Conservation (phyloP, 2,329 filamentous ascomycete species). For the Gremmenia infestans region DNA sequence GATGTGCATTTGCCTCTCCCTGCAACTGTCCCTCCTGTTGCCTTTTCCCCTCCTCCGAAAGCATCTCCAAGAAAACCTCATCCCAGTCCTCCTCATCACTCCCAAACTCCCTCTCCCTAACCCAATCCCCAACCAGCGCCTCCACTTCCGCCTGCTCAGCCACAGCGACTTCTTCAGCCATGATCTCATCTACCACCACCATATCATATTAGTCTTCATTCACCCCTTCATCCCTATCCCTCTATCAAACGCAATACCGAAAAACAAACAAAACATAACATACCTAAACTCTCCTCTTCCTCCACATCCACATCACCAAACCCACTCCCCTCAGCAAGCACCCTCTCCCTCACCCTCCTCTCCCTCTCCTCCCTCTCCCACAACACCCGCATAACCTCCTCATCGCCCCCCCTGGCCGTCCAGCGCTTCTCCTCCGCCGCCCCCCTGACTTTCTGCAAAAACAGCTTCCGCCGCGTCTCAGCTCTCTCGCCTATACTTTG, state of each 20-base stretch:
- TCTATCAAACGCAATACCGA: too few relatives aligned
- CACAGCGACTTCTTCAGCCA: constrained; percentile 47
- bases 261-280: neutral
- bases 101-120: constrained; percentile 23
- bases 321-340: constrained; percentile 9
- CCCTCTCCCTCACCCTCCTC: constrained; percentile 26
- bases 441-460: constrained; percentile 57
- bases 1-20: too few relatives aligned
- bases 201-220: constrained; percentile 5
- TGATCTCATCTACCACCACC: constrained; percentile 28
- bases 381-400: constrained; percentile 42
- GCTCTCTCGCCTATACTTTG: constrained; percentile 38
- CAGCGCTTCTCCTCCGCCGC: constrained; percentile 48
- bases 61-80: constrained; percentile 59
- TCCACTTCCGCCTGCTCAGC: constrained; percentile 55
- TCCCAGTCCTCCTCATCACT: constrained; percentile 58
- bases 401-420: constrained; percentile 58
- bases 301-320: constrained; percentile 7
- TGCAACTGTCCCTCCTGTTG: too few relatives aligned
- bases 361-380: constrained; percentile 36
- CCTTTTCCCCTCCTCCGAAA: constrained; percentile 20
- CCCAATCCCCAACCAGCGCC: constrained; percentile 46
- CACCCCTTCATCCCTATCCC: neutral
- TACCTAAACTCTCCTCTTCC: constrained; percentile 13
- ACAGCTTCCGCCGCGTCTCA: constrained; percentile 61